Percentiles rank a stretch among this genome's conserved stretches.
Conservation (phyloP, 2,329 filamentous ascomycete species). For the Monosporascus cannonballus region DNA sequence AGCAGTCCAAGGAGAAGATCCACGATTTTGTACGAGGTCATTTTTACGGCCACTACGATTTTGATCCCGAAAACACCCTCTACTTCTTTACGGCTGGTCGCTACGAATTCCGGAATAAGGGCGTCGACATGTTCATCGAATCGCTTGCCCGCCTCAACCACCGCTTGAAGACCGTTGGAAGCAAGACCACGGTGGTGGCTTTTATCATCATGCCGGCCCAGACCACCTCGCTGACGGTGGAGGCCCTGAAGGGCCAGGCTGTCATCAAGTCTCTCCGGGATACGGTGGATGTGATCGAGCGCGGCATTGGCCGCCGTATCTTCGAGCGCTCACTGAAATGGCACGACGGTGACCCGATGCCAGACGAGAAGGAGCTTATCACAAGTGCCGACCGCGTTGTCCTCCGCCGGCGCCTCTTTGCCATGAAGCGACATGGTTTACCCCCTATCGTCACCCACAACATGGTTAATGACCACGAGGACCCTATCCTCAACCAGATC, state of each 20-base stretch:
- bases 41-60: slow-evolving; percentile 98
- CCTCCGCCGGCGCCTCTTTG: slow-evolving; percentile 83
- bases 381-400: slow-evolving; percentile 88
- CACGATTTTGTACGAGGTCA: slow-evolving; percentile 97
- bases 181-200: slow-evolving; percentile 89
- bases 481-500: slow-evolving; percentile 93
- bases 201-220: slow-evolving; percentile 99
- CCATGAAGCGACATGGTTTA: slow-evolving; percentile 87
- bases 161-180: slow-evolving; percentile 75
- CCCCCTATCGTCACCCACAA: slow-evolving; percentile 98
- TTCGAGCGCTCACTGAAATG: slow-evolving; percentile 92
- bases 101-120: slow-evolving; percentile 98
- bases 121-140: slow-evolving; percentile 99
- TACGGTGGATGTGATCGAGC: slow-evolving; percentile 87
- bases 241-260: slow-evolving; percentile 92
- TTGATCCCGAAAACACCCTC: slow-evolving; percentile 91
- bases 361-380: slow-evolving; percentile 94
- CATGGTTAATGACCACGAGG: slow-evolving; percentile 90
- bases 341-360: slow-evolving; percentile 90
- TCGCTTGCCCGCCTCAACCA: slow-evolving; percentile 92
- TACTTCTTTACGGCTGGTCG: slow-evolving; percentile 97
- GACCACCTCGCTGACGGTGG: slow-evolving; percentile 89
- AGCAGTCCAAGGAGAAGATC: slow-evolving; percentile 95
- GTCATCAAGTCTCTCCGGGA: slow-evolving; percentile 95
- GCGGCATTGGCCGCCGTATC: slow-evolving; percentile 84